phyloP scores from a whole-genome alignment of 306 rosid genomes.

The Abrus pulchellus region DNA sequence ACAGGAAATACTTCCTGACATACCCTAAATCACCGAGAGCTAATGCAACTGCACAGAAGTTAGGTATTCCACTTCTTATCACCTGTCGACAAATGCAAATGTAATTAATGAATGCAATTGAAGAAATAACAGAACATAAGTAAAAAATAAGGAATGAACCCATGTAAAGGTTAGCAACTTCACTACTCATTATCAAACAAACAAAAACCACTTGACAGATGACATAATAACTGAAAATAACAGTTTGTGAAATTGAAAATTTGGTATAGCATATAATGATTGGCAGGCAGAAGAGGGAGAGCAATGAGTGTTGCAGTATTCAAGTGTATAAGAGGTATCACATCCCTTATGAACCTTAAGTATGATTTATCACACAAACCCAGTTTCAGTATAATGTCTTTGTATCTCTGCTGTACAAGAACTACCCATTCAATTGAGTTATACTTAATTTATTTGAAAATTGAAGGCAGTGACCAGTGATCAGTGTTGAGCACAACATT shows the following conservation, averaged over 20 bases:
- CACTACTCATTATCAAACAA: slow-evolving; percentile 8
- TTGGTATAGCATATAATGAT: slow-evolving; percentile 20
- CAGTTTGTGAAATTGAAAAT: slow-evolving; percentile 26
- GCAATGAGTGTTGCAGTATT: neutral
- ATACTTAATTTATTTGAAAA: slow-evolving; percentile 26
- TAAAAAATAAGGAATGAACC: slow-evolving; percentile 27
- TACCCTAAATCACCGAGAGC: slow-evolving; percentile 96
- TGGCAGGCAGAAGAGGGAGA: neutral
- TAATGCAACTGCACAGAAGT: slow-evolving; percentile 97
- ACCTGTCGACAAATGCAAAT: slow-evolving; percentile 67
- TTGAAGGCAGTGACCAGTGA: slow-evolving; percentile 18
- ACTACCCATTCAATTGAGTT: slow-evolving; percentile 29
- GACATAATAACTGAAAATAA: slow-evolving; percentile 33
- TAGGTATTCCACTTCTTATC: slow-evolving; percentile 96
- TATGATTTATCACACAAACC: slow-evolving; percentile 28
- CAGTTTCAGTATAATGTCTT: slow-evolving; percentile 2
- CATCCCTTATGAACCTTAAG: slow-evolving; percentile 3
- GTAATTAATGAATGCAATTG: neutral
- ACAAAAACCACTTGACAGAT: slow-evolving; percentile 17
- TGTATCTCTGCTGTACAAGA: neutral
- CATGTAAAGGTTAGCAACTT: slow-evolving; percentile 12
- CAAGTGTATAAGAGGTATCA: slow-evolving; percentile 9
- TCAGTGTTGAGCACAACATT: slow-evolving; percentile 13
- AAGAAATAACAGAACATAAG: slow-evolving; percentile 21
- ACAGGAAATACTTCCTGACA: slow-evolving; percentile 51